Conservation (phyloP, 2,329 filamentous ascomycete species). For the Clonostachys rosea region DNA sequence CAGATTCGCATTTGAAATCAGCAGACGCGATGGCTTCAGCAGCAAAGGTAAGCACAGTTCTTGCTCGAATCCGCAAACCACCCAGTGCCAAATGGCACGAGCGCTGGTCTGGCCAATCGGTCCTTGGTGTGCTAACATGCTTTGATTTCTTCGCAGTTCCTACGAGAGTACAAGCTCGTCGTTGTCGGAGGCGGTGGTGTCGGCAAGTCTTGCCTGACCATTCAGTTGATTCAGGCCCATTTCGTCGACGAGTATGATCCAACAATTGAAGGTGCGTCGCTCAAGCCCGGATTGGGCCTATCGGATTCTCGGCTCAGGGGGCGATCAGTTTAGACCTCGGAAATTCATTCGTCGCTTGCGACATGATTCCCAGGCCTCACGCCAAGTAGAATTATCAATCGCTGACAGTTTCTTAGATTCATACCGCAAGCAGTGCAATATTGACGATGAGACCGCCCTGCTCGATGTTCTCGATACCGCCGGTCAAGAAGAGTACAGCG, state of each 20-base stretch:
- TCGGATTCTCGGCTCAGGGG: background rate
- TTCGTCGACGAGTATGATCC: slow-evolving; percentile 99
- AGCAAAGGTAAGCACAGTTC: slow-evolving; percentile 20
- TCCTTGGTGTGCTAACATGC: background rate
- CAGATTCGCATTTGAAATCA: slow-evolving; percentile 3
- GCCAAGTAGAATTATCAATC: background rate
- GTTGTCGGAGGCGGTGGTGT: slow-evolving; percentile 98
- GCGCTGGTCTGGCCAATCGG: background rate
- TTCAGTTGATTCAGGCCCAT: slow-evolving; percentile 92
- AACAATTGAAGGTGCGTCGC: slow-evolving; percentile 84
- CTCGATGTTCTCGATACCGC: slow-evolving; percentile 98
- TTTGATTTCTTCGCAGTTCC: slow-evolving; percentile 49
- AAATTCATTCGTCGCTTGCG: no score
- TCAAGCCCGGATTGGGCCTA: background rate
- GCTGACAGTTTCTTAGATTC: slow-evolving; percentile 63
- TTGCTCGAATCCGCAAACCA: no score
- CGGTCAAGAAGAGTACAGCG: slow-evolving; percentile 98
- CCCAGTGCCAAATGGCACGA: background rate
- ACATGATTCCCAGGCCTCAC: no score
- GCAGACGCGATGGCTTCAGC: slow-evolving; percentile 17
- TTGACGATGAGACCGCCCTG: slow-evolving; percentile 95
- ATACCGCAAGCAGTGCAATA: slow-evolving; percentile 99
- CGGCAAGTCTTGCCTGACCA: slow-evolving; percentile 98
- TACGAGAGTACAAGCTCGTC: slow-evolving; percentile 92
- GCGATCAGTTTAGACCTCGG: no score